Evolutionary conservation across 345 rosid species (phyloP).

Genomic region (Tarenaya hassleriana): DNA sequence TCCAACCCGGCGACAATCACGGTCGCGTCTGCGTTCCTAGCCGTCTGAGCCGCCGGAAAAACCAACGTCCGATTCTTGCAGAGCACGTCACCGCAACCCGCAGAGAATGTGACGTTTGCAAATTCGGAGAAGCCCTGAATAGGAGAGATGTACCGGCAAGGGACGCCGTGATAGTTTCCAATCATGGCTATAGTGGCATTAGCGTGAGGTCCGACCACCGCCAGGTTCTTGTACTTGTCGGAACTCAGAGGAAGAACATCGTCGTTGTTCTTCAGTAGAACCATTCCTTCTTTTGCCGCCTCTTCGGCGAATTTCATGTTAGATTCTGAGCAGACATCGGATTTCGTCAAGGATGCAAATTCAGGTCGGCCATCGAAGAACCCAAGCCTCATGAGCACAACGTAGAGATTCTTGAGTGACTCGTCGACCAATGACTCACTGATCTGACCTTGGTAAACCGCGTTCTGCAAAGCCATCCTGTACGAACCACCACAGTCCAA

Average conservation of each 20-base stretch:
- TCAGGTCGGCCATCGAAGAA: conserved; percentile 48
- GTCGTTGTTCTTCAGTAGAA: conserved; percentile 42
- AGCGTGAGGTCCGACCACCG: conserved; percentile 51
- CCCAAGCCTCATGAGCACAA: conserved; percentile 62
- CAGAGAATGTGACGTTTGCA: conserved; percentile 22
- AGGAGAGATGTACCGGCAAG: conserved; percentile 41
- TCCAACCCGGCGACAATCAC: conserved; percentile 43
- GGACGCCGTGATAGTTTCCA: conserved; percentile 62
- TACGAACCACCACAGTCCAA: conserved; percentile 58
- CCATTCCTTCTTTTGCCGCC: conserved; percentile 56
- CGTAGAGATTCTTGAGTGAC: conserved; percentile 24
- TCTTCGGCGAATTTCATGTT: conserved; percentile 40
- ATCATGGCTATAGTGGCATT: conserved; percentile 46
- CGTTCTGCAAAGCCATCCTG: conserved; percentile 23
- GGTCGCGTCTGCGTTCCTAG: conserved; percentile 37
- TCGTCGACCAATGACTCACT: conserved; percentile 28
- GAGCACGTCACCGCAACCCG: conserved; percentile 42
- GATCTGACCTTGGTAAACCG: conserved; percentile 43
- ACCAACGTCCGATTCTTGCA: conserved; percentile 37
- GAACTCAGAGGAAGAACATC: conserved; percentile 29
- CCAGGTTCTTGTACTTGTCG: conserved; percentile 22
- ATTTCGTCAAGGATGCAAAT: conserved; percentile 29
- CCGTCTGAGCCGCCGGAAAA: conserved; percentile 30
- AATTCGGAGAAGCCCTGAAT: conserved; percentile 36
- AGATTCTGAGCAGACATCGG: conserved; percentile 30